Evolutionary conservation across 257 asterid species (phyloP).

Genomic region (Solanum rostratum): DNA sequence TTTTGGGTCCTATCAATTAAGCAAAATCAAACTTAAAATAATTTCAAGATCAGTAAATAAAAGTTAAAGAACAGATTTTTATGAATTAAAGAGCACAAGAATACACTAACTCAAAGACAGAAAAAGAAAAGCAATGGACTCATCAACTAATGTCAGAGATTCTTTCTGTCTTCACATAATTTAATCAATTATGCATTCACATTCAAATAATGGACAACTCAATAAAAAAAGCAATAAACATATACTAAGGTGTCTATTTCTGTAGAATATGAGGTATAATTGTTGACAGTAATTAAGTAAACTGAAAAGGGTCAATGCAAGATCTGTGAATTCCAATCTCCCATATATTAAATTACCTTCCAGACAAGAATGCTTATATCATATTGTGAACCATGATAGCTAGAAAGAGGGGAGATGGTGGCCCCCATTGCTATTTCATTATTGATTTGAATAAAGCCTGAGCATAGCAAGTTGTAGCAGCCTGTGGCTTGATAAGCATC

Average conservation of each 20-base stretch:
- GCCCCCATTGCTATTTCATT: slow-evolving; percentile 78
- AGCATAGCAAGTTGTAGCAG: slow-evolving; percentile 73
- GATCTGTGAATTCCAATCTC: background rate
- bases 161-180: slow-evolving; percentile 9
- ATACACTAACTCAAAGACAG: slow-evolving; percentile 13
- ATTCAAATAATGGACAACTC: background rate
- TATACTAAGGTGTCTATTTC: background rate
- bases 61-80: background rate
- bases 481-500: slow-evolving; percentile 88
- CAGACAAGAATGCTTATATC: slow-evolving; percentile 82
- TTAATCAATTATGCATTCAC: background rate
- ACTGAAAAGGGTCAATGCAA: background rate
- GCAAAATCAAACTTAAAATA: background rate
- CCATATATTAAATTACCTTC: slow-evolving; percentile 38
- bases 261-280: background rate
- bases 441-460: slow-evolving; percentile 74
- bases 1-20: slow-evolving; percentile 44
- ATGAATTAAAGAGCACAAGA: background rate
- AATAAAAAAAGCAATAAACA: background rate
- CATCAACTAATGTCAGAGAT: slow-evolving; percentile 35
- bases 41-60: background rate
- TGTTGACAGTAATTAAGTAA: background rate
- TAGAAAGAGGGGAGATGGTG: slow-evolving; percentile 64
- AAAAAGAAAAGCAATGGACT: slow-evolving; percentile 13
- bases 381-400: slow-evolving; percentile 43